Evolutionary conservation across 176 grass and related monocot genomes (phyloP).

Genomic region (Leersia perrieri): DNA sequence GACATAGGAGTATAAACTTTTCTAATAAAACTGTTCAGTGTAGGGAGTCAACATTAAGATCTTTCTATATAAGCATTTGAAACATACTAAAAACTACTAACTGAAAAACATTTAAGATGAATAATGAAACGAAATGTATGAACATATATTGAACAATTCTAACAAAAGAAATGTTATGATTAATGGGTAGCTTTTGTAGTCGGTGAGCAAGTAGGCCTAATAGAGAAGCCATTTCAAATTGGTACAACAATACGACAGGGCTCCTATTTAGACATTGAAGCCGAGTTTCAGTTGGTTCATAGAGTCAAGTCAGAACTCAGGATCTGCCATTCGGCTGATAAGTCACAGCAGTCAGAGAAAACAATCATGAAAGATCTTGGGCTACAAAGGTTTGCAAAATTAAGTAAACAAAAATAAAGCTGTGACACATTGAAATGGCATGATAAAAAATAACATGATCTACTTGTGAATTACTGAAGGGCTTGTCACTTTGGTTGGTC

Average conservation of each 20-base stretch:
- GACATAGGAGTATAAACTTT: too few relatives aligned
- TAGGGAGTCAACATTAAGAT: too few relatives aligned
- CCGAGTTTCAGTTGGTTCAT: slow-evolving; percentile 49
- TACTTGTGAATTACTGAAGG: too few relatives aligned
- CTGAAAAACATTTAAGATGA: too few relatives aligned
- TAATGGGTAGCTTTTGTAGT: slow-evolving; percentile 54
- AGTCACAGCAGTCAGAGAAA: slow-evolving; percentile 27
- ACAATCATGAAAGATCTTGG: slow-evolving; percentile 71
- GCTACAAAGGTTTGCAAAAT: slow-evolving; percentile 44
- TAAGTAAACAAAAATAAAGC: not conserved
- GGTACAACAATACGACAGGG: slow-evolving; percentile 40
- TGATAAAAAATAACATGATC: too few relatives aligned
- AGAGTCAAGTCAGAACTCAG: slow-evolving; percentile 36
- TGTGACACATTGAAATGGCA: not conserved
- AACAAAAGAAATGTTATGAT: not conserved
- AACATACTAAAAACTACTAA: too few relatives aligned
- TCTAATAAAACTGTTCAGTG: too few relatives aligned
- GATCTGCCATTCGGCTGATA: not conserved
- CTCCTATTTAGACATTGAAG: slow-evolving; percentile 47
- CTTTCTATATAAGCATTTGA: too few relatives aligned
- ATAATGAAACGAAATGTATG: too few relatives aligned
- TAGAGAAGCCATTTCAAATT: slow-evolving; percentile 54
- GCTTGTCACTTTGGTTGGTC: slow-evolving; percentile 66
- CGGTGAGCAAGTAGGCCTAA: slow-evolving; percentile 45
- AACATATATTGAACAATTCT: too few relatives aligned